phyloP scores from a whole-genome alignment of 257 asterid genomes.

The Ophiorrhiza pumila region DNA sequence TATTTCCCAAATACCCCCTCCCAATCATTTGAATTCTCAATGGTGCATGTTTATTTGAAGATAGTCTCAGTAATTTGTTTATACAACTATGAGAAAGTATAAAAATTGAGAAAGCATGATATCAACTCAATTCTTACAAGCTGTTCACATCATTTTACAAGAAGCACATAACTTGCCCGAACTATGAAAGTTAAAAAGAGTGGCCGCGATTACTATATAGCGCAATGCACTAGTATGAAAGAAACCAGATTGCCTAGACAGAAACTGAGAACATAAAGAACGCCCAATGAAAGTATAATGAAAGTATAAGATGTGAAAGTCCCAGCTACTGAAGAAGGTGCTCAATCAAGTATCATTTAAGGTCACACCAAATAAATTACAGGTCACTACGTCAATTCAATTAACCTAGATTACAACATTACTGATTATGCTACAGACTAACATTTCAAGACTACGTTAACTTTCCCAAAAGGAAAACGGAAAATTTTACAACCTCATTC shows the following conservation, averaged over 20 bases:
- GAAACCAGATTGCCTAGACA: background rate
- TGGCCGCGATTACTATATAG: no score
- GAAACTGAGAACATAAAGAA: background rate
- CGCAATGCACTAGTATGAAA: no score
- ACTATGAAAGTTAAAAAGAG: no score
- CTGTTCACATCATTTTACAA: no score
- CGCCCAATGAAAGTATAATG: background rate
- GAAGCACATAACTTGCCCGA: no score
- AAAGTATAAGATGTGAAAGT: background rate
- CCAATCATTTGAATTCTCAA: no score
- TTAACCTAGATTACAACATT: conserved; percentile 14
- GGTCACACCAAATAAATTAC: background rate
- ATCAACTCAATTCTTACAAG: no score
- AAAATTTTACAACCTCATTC: conserved; percentile 5
- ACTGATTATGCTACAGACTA: conserved; percentile 13
- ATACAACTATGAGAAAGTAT: no score
- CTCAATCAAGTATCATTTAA: background rate
- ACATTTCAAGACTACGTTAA: conserved; percentile 10
- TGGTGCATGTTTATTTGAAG: no score
- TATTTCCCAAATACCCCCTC: no score
- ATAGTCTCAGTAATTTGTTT: no score
- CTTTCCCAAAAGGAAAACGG: background rate
- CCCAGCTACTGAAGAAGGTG: background rate
- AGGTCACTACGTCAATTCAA: background rate
- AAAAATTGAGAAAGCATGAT: no score